A percentile compares a stretch with the other conserved stretches of the same genome.
Evolutionary conservation across 352 stramenopile genomes (phyloP).

Genomic region (Discostella stelligera): DNA sequence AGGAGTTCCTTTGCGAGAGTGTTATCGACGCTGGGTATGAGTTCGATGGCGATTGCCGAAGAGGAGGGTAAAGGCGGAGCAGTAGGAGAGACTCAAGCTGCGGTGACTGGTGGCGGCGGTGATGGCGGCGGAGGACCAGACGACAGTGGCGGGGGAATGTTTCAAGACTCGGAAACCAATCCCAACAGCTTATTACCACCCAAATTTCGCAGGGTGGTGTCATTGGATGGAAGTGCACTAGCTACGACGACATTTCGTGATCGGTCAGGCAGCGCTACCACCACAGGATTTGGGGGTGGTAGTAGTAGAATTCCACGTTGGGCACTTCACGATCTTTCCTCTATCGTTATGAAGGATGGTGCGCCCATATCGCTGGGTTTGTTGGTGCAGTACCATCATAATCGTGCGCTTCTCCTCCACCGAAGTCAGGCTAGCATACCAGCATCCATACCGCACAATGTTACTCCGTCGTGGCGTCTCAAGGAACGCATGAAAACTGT

Average conservation of each 20-base stretch:
- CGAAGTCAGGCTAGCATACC: background rate
- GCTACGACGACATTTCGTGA: constrained; percentile 8
- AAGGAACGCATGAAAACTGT: constrained; percentile 87
- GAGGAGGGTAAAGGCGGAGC: background rate
- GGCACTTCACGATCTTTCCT: constrained; percentile 36
- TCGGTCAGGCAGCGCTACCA: constrained; percentile 16
- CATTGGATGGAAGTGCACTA: background rate
- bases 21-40: constrained; percentile 48
- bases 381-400: constrained; percentile 44
- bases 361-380: constrained; percentile 33
- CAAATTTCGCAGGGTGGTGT: constrained; percentile 27
- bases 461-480: constrained; percentile 83
- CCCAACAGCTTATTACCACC: constrained; percentile 23
- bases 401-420: constrained; percentile 7
- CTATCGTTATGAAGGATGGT: constrained; percentile 53
- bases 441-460: constrained; percentile 14
- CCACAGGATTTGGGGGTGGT: background rate
- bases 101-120: background rate
- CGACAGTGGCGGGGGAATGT: background rate
- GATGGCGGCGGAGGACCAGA: constrained; percentile 5
- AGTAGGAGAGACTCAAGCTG: background rate
- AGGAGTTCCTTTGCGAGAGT: constrained; percentile 41
- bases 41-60: background rate
- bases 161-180: constrained; percentile 24
- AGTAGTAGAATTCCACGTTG: constrained; percentile 35